Evolutionary conservation across 192 early-diverging fungal genomes (phyloP).

Genomic region (Podila epigama): DNA sequence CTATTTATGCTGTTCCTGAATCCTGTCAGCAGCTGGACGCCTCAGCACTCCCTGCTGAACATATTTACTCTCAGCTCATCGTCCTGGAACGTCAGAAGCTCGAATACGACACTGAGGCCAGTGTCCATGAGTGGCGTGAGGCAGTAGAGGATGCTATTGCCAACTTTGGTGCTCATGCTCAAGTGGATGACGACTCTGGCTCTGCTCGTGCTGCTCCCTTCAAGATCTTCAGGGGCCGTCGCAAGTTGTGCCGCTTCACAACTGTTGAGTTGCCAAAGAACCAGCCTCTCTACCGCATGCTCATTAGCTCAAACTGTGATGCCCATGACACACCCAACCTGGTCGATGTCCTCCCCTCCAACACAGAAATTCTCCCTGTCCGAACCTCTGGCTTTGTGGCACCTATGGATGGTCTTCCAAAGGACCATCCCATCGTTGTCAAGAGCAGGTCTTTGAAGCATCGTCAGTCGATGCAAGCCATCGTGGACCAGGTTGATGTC

Average conservation of each 20-base stretch:
- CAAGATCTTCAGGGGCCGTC: conserved; percentile 14
- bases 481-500: conserved; percentile 47
- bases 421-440: conserved; percentile 36
- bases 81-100: conserved; percentile 43
- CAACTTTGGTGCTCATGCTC: conserved; percentile 9
- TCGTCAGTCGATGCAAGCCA: conserved; percentile 22
- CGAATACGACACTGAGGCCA: conserved; percentile 22
- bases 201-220: neutral
- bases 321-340: conserved; percentile 19
- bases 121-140: conserved; percentile 32
- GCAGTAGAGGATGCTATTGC: conserved; percentile 20
- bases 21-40: conserved; percentile 3
- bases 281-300: conserved; percentile 27
- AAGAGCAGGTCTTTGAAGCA: conserved; percentile 35
- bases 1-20: conserved; percentile 35
- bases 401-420: conserved; percentile 22
- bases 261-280: conserved; percentile 21
- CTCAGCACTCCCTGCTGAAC: conserved; percentile 20
- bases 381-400: conserved; percentile 25
- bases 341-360: conserved; percentile 33
- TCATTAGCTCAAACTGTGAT: conserved; percentile 33
- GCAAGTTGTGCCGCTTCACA: conserved; percentile 32
- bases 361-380: conserved; percentile 45
- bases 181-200: neutral
- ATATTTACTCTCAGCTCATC: conserved; percentile 30